Evolutionary conservation across 805 yeast genomes (phyloP), one percentile per base, ranked within the genome.

Genomic region (Yarrowia sp.): DNA sequence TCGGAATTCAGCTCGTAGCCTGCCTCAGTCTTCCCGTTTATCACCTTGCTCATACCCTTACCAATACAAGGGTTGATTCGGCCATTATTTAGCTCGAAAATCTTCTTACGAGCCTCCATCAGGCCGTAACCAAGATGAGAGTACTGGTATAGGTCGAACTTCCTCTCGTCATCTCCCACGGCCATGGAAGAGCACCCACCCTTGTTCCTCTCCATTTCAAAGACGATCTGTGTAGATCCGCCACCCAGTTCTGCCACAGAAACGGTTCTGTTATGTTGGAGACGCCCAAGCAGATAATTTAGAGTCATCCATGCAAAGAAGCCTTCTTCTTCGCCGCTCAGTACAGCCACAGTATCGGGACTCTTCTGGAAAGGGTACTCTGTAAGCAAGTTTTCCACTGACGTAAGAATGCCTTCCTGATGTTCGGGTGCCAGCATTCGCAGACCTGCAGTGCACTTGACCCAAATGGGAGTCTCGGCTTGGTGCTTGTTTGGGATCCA

Each of bases 231-330:
- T n/a, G 99, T 95, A 4, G 97, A 91, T 6, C 98, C 98, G 71
- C 98, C 98, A 70, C 98, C 99, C 67, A 93, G 83, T 76, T 93
- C 99, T 71, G 95, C 93, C 12, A 93, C 96, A 21, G 98, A 98
- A 63, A 96, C 96, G 9, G 98, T 95, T 92, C 93, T 44, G 97
- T 98, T 51, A 19, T 51, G 58, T 35, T 51, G 58, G 2, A 51
- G 58, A 4, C 58, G 41, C 16, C 41, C 41, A 71, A 93, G 81
- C 68, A 93, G 79, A 75, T 87, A 95, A 78, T 93, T 93, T 51
- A 97, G 86, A 22, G 98, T 92, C 74, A 95, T 88, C 99, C 99
- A 93, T 0, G 98, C 98, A 72, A 85, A 95, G 11, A 93, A 96
- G 75, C 98, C 99, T 80, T 95, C 98, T 70, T 92, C 96, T 67